phyloP scores from a whole-genome alignment of 352 stramenopile species.

The Peronospora belbahrii region DNA sequence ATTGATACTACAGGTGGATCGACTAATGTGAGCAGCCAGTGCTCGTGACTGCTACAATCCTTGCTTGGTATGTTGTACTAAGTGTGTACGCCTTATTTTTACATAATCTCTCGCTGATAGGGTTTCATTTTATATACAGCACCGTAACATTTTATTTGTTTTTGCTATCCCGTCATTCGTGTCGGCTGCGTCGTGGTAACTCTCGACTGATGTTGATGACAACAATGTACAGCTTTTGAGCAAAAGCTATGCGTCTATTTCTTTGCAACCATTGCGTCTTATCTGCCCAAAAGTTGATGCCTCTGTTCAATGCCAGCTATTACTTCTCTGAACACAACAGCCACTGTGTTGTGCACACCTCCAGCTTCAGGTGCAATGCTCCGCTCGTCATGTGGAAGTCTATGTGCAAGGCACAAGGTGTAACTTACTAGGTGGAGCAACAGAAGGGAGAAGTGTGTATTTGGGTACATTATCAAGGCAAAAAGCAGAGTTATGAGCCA shows the following conservation, averaged over 20 bases:
- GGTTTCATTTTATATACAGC: too few relatives aligned
- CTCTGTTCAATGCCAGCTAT: conserved; percentile 36
- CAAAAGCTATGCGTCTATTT: conserved; percentile 8
- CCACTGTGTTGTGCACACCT: conserved; percentile 42
- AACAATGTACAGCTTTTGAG: conserved; percentile 6
- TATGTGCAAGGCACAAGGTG: conserved; percentile 40
- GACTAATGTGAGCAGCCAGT: conserved; percentile 13
- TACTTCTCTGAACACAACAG: conserved; percentile 25
- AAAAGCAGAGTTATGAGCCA: conserved; percentile 11
- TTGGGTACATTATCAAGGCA: conserved; percentile 61
- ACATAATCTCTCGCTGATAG: too few relatives aligned
- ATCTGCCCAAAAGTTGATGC: conserved; percentile 2
- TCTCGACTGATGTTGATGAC: neutral
- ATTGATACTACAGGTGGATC: conserved; percentile 1
- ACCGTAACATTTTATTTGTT: conserved; percentile 4
- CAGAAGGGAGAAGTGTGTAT: conserved; percentile 59
- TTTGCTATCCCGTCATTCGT: conserved; percentile 12
- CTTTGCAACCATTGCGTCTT: conserved; percentile 17
- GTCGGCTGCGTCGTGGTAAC: conserved; percentile 13
- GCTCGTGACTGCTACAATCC: neutral
- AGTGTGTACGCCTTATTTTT: conserved; percentile 17
- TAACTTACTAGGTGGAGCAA: conserved; percentile 50
- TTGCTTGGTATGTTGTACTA: neutral
- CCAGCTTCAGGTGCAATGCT: conserved; percentile 44
- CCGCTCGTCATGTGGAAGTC: conserved; percentile 64